Evolutionary conservation across 495 filamentous ascomycete species (phyloP), one percentile per base, ranked within the genome.

Genomic region (Penicillium goetzii): DNA sequence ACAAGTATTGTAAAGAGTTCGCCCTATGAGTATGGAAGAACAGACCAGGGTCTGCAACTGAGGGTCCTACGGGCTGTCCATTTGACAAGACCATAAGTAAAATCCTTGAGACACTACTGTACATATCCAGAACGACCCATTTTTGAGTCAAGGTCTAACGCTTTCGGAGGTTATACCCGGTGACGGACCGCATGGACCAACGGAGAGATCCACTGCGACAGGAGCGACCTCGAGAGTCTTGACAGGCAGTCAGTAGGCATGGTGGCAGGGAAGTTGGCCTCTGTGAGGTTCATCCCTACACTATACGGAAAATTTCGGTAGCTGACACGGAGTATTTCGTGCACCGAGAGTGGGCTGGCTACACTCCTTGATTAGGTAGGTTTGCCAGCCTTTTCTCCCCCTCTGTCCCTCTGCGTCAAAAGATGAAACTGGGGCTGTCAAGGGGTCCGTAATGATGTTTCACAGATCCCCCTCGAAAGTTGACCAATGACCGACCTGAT

Each of bases 161-260:
- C 14, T 19, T 61, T 62, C 60, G 60, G 59, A 56, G 59, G 52
- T 49, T 62, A 49, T 28, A 49, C 41, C 52, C 25, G 47, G 25
- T 38, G 63, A 40, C 43, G 53, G 58, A 58, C 58, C 58, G 59
- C 63, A 52, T 38, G 30, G 63, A 19, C 59, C 59, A 54, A 14
- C 23, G 43, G 53, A 43, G 4, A 51, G 36, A 28, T 65, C 43
- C 53, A 61, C 60, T 33, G 36, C 47, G 47, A 30, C 50, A 54
- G 51, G 45, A 28, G 38, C 14, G 30, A 28, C 19, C n/a, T 60
- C 40, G 17, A 23, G 38, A 38, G 59, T 26, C 28, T 34, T 34
- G 33, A 33, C 33, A 54, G 34, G 49, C 30, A 32, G 5, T 32
- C 30, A 32, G 30, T 45, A 23, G 6, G n/a, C 19, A 52, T 23